Evolutionary conservation across 1,284 basidiomycete species (phyloP), one percentile per base, ranked within the genome.

Genomic region (Puccinia polysora): DNA sequence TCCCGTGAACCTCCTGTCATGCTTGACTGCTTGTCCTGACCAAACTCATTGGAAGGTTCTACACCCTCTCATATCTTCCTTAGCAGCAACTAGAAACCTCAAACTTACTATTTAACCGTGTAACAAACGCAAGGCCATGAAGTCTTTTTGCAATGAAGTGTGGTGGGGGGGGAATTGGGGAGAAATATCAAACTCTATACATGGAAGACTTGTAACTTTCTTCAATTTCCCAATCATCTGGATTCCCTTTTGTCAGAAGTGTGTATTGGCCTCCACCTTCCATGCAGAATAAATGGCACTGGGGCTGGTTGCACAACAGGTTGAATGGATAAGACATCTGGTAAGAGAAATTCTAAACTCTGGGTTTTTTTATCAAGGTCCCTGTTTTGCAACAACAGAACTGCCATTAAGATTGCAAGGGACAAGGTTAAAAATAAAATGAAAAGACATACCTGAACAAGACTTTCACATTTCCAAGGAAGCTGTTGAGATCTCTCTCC

Each of bases 231-330:
- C 38, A 20, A 32, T 59, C 4, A 7, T 59, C 2, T 59, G 56
- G 56, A 28, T 36, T 2, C 38, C 56, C 5, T 3, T 7, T 7
- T n/a, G 34, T 5, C 4, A 38, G n/a, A 10, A 3, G 2, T 5
- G 7, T 10, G 56, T 59, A 4, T 25, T 32, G 4, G 32, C 56
- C 2, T 59, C 56, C 10, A 59, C 28, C 4, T 59, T 25, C 34
- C 56, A 59, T 36, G 56, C 56, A 3, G 56, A 59, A 59, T 59
- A 59, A 25, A 59, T 59, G 56, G 56, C 56, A 59, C 20, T 63
- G 28, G 60, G 60, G 2, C 28, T 28, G 14, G 60, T 40, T 5
- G 47, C 40, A 47, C 5, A 25, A 10, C 25, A 45, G n/a, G 34
- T n/a, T 23, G 5, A 25, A 28, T 58, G 55, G 55, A 15, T 23